Evolutionary conservation across 2,329 filamentous ascomycete genomes (phyloP).

Genomic region (Cercospora sp.): DNA sequence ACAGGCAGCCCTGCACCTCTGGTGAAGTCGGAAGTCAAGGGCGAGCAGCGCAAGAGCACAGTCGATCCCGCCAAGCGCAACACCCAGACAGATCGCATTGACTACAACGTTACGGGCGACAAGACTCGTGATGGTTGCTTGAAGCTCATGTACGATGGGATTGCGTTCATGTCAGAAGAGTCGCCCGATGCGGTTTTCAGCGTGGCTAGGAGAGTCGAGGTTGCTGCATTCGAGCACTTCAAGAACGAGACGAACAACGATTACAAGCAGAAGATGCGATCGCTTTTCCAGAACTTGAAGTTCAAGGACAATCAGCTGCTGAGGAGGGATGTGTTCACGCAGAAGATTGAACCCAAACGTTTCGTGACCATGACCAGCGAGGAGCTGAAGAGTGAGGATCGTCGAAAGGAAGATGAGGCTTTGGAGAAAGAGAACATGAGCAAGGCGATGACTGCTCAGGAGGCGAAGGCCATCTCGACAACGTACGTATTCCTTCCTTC

Average conservation of each 20-base stretch:
- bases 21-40: slow-evolving; percentile 48
- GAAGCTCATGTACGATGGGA: slow-evolving; percentile 89
- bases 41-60: slow-evolving; percentile 51
- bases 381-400: slow-evolving; percentile 85
- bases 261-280: slow-evolving; percentile 88
- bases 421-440: slow-evolving; percentile 93
- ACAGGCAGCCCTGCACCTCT: slow-evolving; percentile 45
- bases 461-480: slow-evolving; percentile 74
- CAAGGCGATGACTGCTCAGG: slow-evolving; percentile 91
- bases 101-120: slow-evolving; percentile 73
- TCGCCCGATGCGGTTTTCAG: slow-evolving; percentile 66
- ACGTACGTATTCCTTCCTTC: slow-evolving; percentile 32
- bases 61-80: slow-evolving; percentile 73
- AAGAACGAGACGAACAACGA: slow-evolving; percentile 68
- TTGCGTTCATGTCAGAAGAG: slow-evolving; percentile 68
- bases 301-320: slow-evolving; percentile 82
- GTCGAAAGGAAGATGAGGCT: slow-evolving; percentile 71
- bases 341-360: slow-evolving; percentile 67
- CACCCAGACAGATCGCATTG: slow-evolving; percentile 77
- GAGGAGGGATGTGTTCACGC: slow-evolving; percentile 71
- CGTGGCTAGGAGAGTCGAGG: slow-evolving; percentile 71
- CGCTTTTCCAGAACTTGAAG: slow-evolving; percentile 92
- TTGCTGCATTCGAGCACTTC: slow-evolving; percentile 69
- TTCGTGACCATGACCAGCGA: slow-evolving; percentile 88
- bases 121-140: slow-evolving; percentile 79